Evolutionary conservation across 2,329 filamentous ascomycete genomes (phyloP), one percentile per base, ranked within the genome.

Genomic region (Bipolaris sorokiniana): DNA sequence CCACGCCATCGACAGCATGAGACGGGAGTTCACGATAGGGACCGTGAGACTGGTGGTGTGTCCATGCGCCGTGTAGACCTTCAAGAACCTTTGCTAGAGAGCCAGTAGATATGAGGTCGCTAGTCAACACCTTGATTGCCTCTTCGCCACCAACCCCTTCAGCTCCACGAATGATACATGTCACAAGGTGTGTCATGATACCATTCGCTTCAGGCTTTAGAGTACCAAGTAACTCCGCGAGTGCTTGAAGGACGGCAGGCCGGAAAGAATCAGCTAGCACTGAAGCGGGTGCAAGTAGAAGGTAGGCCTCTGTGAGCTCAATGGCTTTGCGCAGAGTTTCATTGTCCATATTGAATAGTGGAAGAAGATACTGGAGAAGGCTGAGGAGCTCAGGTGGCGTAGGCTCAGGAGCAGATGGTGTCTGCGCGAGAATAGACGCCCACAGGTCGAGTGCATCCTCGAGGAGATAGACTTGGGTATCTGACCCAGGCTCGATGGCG

Each of bases 361-460:
- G 77, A 26, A 83, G 77, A 5, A 84, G 71, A 55, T 79, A 78
- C 5, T 74, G 76, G 4, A 79, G 68, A 0, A 83, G 68, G 22
- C 73, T 69, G 7, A 83, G 65, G 0, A 82, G 69, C 22, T 81
- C 78, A 1, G 73, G 68, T 1, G 79, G 76, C 3, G 77, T 71
- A n/a, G 78, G 67, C 38, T 75, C 67, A 15, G 80, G 76, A n/a
- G 77, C 61, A 20, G 73, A 71, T 18, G 80, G 76, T 46, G 79
- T 87, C 6, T 88, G 84, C n/a, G 84, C 82, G 0, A 92, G 85
- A 10, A 97, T 86, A 1, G 89, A 86, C 33, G 85, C 83, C 94
- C 94, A 98, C 3, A 99, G 84, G 54, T 97, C 93, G 13, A 98
- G 81, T 0, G 92, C 91, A 73, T 99, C 95, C 60, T 98, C 95